Conservation (phyloP, 257 asterid species). For the Nicotiana otophora region DNA sequence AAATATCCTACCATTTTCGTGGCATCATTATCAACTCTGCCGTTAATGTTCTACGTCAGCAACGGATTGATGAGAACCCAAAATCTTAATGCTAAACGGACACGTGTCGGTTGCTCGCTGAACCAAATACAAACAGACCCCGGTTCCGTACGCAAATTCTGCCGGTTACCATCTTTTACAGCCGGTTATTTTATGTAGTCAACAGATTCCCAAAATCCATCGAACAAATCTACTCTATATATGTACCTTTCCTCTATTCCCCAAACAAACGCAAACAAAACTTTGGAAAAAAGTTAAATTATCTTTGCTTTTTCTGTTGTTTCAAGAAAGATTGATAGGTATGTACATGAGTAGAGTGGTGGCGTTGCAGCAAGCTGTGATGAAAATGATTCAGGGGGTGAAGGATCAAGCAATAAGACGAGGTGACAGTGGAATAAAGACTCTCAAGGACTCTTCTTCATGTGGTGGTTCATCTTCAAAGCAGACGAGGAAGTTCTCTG, state of each 20-base stretch:
- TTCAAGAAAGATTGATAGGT: background rate
- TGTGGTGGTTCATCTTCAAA: slow-evolving; percentile 17
- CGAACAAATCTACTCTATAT: background rate
- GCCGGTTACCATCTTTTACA: background rate
- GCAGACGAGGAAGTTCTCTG: slow-evolving; percentile 29
- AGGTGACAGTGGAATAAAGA: slow-evolving; percentile 16
- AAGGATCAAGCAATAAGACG: slow-evolving; percentile 39
- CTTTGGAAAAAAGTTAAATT: too few relatives aligned
- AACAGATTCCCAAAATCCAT: slow-evolving; percentile 11
- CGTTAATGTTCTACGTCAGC: background rate
- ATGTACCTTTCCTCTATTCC: background rate
- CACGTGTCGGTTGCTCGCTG: slow-evolving; percentile 6
- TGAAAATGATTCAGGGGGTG: slow-evolving; percentile 44
- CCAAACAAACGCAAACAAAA: background rate
- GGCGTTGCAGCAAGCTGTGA: slow-evolving; percentile 23
- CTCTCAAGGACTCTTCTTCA: slow-evolving; percentile 23
- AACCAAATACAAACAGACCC: slow-evolving; percentile 4
- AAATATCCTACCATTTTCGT: background rate
- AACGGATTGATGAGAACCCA: background rate
- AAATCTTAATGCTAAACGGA: slow-evolving; percentile 7
- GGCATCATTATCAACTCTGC: background rate
- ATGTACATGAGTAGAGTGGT: slow-evolving; percentile 21
- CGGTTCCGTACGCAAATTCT: slow-evolving; percentile 8
- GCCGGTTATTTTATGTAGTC: slow-evolving; percentile 19
- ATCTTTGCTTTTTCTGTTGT: background rate